These are phyloP conservation scores for Eutrema yunnanense DNA, from an alignment of 345 rosid species.

Conservation along the genomic window DNA sequence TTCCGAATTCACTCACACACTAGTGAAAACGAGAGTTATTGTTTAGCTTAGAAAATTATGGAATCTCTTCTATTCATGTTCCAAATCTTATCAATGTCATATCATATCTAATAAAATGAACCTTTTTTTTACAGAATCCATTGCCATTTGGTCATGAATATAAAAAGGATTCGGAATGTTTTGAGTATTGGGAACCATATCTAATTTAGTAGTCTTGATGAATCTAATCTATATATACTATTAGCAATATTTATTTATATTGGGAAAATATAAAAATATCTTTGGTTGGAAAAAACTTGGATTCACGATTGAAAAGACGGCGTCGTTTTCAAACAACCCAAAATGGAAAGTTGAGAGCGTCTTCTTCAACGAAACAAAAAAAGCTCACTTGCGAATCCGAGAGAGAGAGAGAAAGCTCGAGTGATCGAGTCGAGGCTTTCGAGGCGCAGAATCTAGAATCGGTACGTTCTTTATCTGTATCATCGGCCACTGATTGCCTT, in stretches of 20 bases:
- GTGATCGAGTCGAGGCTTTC: background rate
- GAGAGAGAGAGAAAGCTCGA: background rate
- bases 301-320: background rate
- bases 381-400: background rate
- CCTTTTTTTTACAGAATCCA: background rate
- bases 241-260: background rate
- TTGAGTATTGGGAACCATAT: background rate
- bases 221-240: background rate
- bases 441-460: background rate
- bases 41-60: background rate
- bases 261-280: background rate
- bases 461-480: slow-evolving; percentile 1
- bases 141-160: background rate
- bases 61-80: background rate
- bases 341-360: background rate
- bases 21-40: background rate
- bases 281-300: background rate
- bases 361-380: background rate
- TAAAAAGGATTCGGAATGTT: background rate
- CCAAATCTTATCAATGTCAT: background rate
- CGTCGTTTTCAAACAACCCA: background rate
- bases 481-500: background rate
- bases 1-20: background rate
- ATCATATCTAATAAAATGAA: background rate
- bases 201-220: background rate